Conservation (phyloP, 352 stramenopile genomes). For the Pythium pyrilobum region DNA sequence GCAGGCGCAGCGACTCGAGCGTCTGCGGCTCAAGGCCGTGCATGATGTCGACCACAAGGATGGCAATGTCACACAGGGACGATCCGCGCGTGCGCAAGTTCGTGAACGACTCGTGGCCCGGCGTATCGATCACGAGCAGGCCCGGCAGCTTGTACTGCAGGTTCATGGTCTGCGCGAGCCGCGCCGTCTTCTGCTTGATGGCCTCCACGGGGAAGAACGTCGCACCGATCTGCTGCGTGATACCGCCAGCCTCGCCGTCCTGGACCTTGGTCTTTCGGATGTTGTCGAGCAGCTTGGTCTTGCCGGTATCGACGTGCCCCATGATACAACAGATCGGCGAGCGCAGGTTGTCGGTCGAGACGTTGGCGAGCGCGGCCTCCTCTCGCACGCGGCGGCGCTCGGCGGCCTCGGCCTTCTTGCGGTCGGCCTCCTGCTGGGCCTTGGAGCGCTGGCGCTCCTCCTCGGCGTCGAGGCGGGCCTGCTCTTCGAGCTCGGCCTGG, state of each 20-base stretch:
- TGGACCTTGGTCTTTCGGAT: constrained; percentile 99
- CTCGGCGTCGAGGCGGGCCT: constrained; percentile 57
- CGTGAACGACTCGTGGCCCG: constrained; percentile 99
- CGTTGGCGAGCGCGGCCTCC: constrained; percentile 74
- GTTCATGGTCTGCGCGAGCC: constrained; percentile 65
- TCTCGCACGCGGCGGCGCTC: constrained; percentile 66
- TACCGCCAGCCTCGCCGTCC: constrained; percentile 90
- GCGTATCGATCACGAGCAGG: constrained; percentile 98
- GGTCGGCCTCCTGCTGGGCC: constrained; percentile 77
- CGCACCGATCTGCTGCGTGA: constrained; percentile 98
- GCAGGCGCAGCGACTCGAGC: constrained; percentile 97
- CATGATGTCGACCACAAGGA: constrained; percentile 99
- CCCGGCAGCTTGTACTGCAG: constrained; percentile 89
- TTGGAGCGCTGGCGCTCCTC: constrained; percentile 76
- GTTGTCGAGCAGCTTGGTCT: constrained; percentile 99
- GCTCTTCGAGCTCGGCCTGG: constrained; percentile 81
- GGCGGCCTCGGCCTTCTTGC: constrained; percentile 73
- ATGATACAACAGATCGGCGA: constrained; percentile 99
- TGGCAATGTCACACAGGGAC: constrained; percentile 98
- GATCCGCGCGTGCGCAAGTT: constrained; percentile 97
- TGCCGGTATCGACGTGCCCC: constrained; percentile 97
- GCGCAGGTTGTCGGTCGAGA: constrained; percentile 92
- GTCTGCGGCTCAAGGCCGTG: constrained; percentile 99
- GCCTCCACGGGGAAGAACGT: constrained; percentile 94
- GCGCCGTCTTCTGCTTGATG: constrained; percentile 87